A percentile compares a stretch with the other conserved stretches of the same genome.
Conservation (phyloP, 2,329 filamentous ascomycete species). For the Botrytis tulipae region DNA sequence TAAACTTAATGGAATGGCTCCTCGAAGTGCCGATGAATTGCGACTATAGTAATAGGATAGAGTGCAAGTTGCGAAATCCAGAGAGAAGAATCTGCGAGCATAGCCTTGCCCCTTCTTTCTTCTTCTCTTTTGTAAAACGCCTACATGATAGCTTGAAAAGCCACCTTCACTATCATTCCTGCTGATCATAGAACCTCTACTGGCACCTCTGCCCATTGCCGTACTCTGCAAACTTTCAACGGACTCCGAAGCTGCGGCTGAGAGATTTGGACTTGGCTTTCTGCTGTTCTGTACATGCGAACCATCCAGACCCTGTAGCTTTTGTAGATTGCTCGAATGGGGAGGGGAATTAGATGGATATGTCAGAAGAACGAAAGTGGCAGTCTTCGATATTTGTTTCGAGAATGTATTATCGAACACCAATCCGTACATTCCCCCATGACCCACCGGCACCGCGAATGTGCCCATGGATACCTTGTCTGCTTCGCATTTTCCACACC, state of each 20-base stretch:
- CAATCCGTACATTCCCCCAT: constrained; percentile 91
- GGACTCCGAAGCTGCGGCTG: constrained; percentile 51
- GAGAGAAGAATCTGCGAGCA: constrained; percentile 89
- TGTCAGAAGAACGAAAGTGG: constrained; percentile 90
- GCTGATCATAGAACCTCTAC: constrained; percentile 51
- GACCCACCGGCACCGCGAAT: constrained; percentile 70
- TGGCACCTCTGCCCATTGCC: constrained; percentile 30
- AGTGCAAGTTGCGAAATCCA: constrained; percentile 92
- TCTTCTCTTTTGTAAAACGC: constrained; percentile 82
- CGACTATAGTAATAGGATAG: constrained; percentile 95
- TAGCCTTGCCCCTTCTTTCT: constrained; percentile 93
- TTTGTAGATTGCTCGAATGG: constrained; percentile 68
- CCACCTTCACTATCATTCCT: constrained; percentile 49
- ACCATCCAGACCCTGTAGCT: constrained; percentile 44
- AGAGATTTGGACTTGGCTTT: constrained; percentile 48
- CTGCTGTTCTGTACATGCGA: constrained; percentile 48
- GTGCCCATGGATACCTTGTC: constrained; percentile 92
- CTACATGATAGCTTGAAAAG: constrained; percentile 68
- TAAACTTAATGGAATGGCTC: constrained; percentile 86
- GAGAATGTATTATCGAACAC: constrained; percentile 99
- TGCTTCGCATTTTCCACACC: constrained; percentile 93
- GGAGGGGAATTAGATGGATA: constrained; percentile 82
- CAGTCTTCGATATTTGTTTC: constrained; percentile 90
- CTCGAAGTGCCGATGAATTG: constrained; percentile 86
- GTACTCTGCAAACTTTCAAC: constrained; percentile 59